Base-by-base conservation (phyloP, 192 early-diverging fungal species). In the Kappamyces sp. region DNA sequence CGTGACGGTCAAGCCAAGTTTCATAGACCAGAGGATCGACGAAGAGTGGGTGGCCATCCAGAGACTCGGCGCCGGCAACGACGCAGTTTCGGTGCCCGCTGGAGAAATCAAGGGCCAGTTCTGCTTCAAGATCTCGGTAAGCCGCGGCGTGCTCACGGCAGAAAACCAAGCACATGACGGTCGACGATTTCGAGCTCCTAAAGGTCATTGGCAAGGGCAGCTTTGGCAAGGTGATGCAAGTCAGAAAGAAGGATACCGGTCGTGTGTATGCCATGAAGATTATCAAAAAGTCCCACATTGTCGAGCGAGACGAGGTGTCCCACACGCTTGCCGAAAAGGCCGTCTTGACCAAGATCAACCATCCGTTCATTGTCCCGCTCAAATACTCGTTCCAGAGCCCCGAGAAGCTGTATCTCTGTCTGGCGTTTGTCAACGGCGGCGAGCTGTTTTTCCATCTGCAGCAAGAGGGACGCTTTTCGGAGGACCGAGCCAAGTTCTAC, bases 181-280 rank as follows among this genome's bases (percentile, higher is more conserved):
- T 93, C 46, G 91, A 97, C 49, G 86, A 89, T 51, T 98, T 98
- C 75, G 93, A 93, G 64, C 70, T 94, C 58, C 78, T 97, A 42
- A 93, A 92, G 66, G 90, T 95, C 51, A 90, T 98, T 72, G 95
- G 95, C 47, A 93, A 94, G 62, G 95, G 95, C 43, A 89, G 86
- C 67, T 98, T 96, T 78, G 93, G 92, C 61, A 97, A 94, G 78
- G 94, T 97, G 71, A 51, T 13, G 37, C 38, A 36, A 61, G 47
- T 63, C 7, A 9, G 33, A 7, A 63, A 61, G n/a, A n/a, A 49
- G 76, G 77, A 84, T 87, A 88, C 90, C 32, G 82, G 81, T 63
- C 90, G 94, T 49, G 93, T 97, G 69, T 99, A 96, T 71, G 94
- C 94, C 51, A 90, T 99, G 91, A 97, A 97, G 70, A 90, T 94